Evolutionary conservation across 179 eudicot genomes (phyloP).

Genomic region (Carnegiea gigantea): DNA sequence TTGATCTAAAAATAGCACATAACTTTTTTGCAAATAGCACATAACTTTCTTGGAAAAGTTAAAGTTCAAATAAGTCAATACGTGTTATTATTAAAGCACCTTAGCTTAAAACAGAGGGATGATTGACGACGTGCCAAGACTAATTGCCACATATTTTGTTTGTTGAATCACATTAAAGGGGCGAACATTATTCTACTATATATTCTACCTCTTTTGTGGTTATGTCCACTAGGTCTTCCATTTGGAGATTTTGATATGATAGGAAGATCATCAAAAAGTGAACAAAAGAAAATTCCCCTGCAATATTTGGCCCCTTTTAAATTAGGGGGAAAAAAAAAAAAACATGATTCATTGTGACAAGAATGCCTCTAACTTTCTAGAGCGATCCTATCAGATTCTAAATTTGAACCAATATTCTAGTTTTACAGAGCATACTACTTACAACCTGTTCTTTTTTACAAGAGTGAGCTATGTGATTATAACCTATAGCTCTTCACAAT

Average conservation of each 20-base stretch:
- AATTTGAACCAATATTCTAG: too few species aligned
- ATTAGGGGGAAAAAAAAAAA: background rate
- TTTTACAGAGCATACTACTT: too few species aligned
- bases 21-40: background rate
- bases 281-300: background rate
- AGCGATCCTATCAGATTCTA: background rate
- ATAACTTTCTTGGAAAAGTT: background rate
- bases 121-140: constrained; percentile 10
- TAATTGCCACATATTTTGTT: constrained; percentile 6
- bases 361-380: background rate
- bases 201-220: constrained; percentile 3
- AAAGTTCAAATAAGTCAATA: background rate
- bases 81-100: background rate
- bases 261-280: constrained; percentile 4
- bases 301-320: background rate
- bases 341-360: background rate
- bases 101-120: background rate
- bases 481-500: too few species aligned
- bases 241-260: constrained; percentile 15
- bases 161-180: constrained; percentile 16
- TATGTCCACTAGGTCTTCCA: constrained; percentile 15
- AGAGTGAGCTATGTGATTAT: too few species aligned
- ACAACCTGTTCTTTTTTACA: too few species aligned
- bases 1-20: background rate
- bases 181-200: background rate